phyloP scores from a whole-genome alignment of 768 basidiomycete species.

The Auricularia sp. region DNA sequence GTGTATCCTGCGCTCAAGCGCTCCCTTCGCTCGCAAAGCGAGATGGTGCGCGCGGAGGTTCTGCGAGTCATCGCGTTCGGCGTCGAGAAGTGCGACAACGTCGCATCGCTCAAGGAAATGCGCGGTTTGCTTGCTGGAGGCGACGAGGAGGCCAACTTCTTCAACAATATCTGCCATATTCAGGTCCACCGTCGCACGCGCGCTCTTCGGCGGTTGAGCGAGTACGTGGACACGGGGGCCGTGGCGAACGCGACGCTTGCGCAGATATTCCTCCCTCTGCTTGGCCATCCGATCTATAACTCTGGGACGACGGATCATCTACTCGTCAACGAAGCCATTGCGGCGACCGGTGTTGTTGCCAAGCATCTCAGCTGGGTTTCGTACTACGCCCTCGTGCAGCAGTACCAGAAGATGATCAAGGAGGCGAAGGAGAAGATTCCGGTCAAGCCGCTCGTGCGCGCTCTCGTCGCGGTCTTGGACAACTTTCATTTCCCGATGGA shows the following conservation, averaged over 20 bases:
- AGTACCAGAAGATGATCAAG: conserved; percentile 52
- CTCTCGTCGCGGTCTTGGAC: conserved; percentile 75
- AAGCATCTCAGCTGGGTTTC: conserved; percentile 71
- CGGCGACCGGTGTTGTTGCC: conserved; percentile 66
- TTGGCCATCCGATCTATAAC: conserved; percentile 64
- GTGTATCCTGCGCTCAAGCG: conserved; percentile 75
- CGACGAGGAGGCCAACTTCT: conserved; percentile 92
- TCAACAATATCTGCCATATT: conserved; percentile 90
- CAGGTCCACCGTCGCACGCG: conserved; percentile 83
- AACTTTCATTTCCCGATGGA: conserved; percentile 88
- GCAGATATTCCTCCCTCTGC: conserved; percentile 79
- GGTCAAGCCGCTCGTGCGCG: conserved; percentile 74
- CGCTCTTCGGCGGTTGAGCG: conserved; percentile 75
- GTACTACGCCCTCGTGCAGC: conserved; percentile 71
- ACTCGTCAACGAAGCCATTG: conserved; percentile 82
- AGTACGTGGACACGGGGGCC: conserved; percentile 55
- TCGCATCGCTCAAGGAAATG: conserved; percentile 67
- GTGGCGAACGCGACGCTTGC: conserved; percentile 60
- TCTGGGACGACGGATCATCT: conserved; percentile 58
- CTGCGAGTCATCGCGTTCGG: conserved; percentile 70
- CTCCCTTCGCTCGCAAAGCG: conserved; percentile 66
- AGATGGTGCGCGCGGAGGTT: conserved; percentile 79
- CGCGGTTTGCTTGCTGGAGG: conserved; percentile 69
- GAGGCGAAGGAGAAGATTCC: conserved; percentile 38
- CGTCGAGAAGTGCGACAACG: conserved; percentile 49